These are phyloP conservation scores for Obba rivulosa DNA, from an alignment of 768 basidiomycete species.

Conservation along the genomic window DNA sequence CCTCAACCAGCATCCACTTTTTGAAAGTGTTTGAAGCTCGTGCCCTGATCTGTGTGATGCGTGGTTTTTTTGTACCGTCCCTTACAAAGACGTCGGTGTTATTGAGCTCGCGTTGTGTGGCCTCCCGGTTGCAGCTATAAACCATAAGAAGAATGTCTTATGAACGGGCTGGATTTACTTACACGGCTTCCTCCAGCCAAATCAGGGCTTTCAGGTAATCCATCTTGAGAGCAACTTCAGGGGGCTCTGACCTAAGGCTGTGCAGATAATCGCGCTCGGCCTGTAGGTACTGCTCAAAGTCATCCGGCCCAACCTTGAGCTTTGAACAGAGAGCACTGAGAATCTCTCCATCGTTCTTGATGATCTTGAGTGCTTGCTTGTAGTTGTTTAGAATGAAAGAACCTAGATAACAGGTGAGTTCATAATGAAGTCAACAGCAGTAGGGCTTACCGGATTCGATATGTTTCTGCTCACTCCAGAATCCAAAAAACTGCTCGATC, in stretches of 20 bases:
- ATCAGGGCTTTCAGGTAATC: slow-evolving; percentile 12
- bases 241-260: slow-evolving; percentile 10
- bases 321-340: neutral
- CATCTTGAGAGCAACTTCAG: slow-evolving; percentile 1
- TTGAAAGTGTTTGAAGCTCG: neutral
- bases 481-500: slow-evolving; percentile 15
- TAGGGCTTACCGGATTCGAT: slow-evolving; percentile 14
- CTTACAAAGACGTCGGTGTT: neutral
- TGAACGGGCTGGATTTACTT: neutral
- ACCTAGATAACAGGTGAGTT: neutral
- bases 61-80: neutral
- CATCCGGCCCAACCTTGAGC: neutral
- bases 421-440: neutral
- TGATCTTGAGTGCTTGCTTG: neutral
- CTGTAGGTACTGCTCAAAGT: slow-evolving; percentile 7
- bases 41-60: neutral
- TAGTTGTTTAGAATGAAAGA: slow-evolving; percentile 11
- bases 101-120: neutral
- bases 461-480: slow-evolving; percentile 22
- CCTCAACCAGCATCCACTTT: neutral
- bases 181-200: slow-evolving; percentile 1
- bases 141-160: neutral
- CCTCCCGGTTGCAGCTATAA: neutral
- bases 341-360: neutral
- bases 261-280: slow-evolving; percentile 11